A percentile compares a stretch with the other conserved stretches of the same genome.
Conservation (phyloP, 495 filamentous ascomycete species). For the Neurospora sp. region DNA sequence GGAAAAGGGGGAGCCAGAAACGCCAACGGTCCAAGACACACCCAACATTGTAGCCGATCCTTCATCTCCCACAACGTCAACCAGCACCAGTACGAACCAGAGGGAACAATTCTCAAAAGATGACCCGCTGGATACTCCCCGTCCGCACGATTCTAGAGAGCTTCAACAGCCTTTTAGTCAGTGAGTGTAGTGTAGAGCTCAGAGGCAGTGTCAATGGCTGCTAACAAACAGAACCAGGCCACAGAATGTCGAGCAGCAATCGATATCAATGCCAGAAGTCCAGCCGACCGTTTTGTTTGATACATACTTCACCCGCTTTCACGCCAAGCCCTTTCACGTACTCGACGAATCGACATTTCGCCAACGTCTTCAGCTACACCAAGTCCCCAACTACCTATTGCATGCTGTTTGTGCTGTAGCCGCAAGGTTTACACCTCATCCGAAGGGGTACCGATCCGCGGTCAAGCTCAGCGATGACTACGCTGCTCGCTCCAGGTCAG, state of each 20-base stretch:
- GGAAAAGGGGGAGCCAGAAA: constrained; percentile 44
- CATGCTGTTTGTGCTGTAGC: constrained; percentile 68
- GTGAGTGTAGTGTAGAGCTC: background rate
- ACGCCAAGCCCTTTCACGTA: constrained; percentile 69
- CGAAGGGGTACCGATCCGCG: constrained; percentile 49
- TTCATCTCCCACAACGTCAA: constrained; percentile 4
- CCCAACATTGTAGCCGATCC: constrained; percentile 8
- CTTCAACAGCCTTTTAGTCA: background rate
- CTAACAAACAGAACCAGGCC: background rate
- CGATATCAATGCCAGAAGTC: constrained; percentile 13
- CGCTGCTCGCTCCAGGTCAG: constrained; percentile 51
- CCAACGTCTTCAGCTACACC: constrained; percentile 54
- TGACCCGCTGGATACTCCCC: background rate
- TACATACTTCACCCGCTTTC: constrained; percentile 63
- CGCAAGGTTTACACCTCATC: constrained; percentile 53
- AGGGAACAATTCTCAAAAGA: background rate
- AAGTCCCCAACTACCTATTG: constrained; percentile 51
- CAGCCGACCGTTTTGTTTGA: constrained; percentile 57
- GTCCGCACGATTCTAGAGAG: background rate
- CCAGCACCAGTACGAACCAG: background rate
- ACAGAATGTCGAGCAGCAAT: background rate
- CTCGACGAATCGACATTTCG: constrained; percentile 62
- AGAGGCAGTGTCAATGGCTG: background rate
- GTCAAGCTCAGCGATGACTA: constrained; percentile 55
- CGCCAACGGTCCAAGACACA: constrained; percentile 26